Evolutionary conservation across 1,284 basidiomycete species (phyloP).

Genomic region (Naganishia sp.): DNA sequence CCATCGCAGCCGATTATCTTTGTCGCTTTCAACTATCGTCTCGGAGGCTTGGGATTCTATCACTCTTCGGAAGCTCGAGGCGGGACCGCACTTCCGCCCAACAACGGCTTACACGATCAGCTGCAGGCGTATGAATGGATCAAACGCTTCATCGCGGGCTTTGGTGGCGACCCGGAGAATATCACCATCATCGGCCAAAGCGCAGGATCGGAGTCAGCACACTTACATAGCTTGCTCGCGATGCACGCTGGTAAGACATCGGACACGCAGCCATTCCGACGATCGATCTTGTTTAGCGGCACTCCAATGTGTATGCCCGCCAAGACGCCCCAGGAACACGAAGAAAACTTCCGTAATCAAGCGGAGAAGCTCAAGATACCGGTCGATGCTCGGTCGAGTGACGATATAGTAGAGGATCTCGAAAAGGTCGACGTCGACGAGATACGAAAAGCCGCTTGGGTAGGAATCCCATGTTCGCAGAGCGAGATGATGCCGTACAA

Average conservation of each 20-base stretch:
- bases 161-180: slow-evolving; percentile 25
- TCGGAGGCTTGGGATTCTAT: slow-evolving; percentile 22
- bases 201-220: slow-evolving; percentile 15
- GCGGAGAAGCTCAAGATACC: slow-evolving; percentile 11
- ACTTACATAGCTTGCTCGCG: slow-evolving; percentile 16
- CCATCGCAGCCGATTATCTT: slow-evolving; percentile 23
- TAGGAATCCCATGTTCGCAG: slow-evolving; percentile 24
- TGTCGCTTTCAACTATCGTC: slow-evolving; percentile 23
- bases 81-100: slow-evolving; percentile 6
- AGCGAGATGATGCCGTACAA: slow-evolving; percentile 32
- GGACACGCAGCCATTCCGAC: slow-evolving; percentile 4
- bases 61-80: slow-evolving; percentile 3
- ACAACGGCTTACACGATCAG: slow-evolving; percentile 26
- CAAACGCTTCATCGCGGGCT: slow-evolving; percentile 10
- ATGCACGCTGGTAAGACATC: neutral
- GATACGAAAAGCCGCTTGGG: slow-evolving; percentile 17
- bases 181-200: slow-evolving; percentile 24
- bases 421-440: slow-evolving; percentile 12
- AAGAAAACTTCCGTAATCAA: slow-evolving; percentile 5
- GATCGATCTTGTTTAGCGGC: slow-evolving; percentile 20
- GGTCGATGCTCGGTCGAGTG: slow-evolving; percentile 7
- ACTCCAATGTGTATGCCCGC: slow-evolving; percentile 30
- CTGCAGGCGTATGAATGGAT: slow-evolving; percentile 19
- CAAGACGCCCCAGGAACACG: slow-evolving; percentile 23
- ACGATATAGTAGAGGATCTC: slow-evolving; percentile 15